A percentile compares a stretch with the other conserved stretches of the same genome.
Conservation (phyloP, 495 filamentous ascomycete genomes). For the Lasiosphaeris hirsuta region DNA sequence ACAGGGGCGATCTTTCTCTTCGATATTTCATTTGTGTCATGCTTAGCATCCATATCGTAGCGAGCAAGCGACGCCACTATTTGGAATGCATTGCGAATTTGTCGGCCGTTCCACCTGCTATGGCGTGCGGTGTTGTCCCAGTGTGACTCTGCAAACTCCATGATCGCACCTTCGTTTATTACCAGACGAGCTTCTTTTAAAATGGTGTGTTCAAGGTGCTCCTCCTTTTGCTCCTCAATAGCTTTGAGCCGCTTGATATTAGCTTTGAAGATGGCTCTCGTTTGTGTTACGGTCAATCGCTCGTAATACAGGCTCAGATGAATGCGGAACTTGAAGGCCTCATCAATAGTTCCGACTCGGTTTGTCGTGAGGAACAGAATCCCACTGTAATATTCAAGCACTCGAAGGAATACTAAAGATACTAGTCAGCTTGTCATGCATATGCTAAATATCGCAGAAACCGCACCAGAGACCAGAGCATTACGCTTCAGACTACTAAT, state of each 20-base stretch:
- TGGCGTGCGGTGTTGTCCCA: slow-evolving; percentile 37
- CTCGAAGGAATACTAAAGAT: slow-evolving; percentile 44
- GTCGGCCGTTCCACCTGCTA: slow-evolving; percentile 48
- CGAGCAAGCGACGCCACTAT: slow-evolving; percentile 58
- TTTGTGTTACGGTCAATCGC: slow-evolving; percentile 67
- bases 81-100: slow-evolving; percentile 61
- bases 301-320: slow-evolving; percentile 48
- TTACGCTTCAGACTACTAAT: slow-evolving; percentile 46
- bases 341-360: slow-evolving; percentile 45
- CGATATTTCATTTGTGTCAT: not conserved
- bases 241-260: slow-evolving; percentile 56
- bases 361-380: slow-evolving; percentile 54
- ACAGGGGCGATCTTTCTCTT: not conserved
- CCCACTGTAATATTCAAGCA: slow-evolving; percentile 52
- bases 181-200: slow-evolving; percentile 25
- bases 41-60: slow-evolving; percentile 37
- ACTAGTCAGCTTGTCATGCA: not conserved
- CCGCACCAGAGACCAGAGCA: slow-evolving; percentile 41
- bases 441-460: not conserved
- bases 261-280: slow-evolving; percentile 75
- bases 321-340: slow-evolving; percentile 51
- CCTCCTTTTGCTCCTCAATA: slow-evolving; percentile 49
- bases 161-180: slow-evolving; percentile 41
- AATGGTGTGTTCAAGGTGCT: not conserved
- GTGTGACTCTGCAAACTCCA: slow-evolving; percentile 60